These are phyloP conservation scores for Tolypocladium tropicale DNA, from an alignment of 2,329 filamentous ascomycete species.

Conservation along the genomic window DNA sequence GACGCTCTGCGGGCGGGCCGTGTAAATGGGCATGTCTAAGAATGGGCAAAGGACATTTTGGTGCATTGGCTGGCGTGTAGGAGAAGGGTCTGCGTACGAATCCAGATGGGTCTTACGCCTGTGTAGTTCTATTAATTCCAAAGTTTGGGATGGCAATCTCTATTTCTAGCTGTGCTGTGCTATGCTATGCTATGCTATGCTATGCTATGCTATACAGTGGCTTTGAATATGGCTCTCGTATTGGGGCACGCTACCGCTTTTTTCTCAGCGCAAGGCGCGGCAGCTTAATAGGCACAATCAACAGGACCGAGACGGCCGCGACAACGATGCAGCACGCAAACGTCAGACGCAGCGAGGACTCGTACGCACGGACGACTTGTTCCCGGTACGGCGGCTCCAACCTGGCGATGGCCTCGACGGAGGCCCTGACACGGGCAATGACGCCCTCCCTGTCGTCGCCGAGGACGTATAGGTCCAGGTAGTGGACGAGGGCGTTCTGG, in stretches of 20 bases:
- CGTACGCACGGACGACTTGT: conserved; percentile 47
- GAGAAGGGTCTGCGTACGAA: background rate
- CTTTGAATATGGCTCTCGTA: too few species aligned
- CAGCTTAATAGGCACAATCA: conserved; percentile 43
- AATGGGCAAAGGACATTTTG: background rate
- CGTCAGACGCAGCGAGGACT: conserved; percentile 35
- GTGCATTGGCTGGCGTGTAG: background rate
- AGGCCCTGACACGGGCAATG: conserved; percentile 40
- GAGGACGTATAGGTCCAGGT: conserved; percentile 47
- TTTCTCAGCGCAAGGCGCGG: conserved; percentile 39
- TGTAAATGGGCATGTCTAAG: conserved; percentile 28
- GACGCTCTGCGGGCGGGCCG: conserved; percentile 38
- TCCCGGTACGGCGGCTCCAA: conserved; percentile 35
- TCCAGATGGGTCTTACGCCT: background rate
- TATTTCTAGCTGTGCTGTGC: too few species aligned
- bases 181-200: too few species aligned
- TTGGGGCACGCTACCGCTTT: conserved; percentile 1
- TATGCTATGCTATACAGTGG: too few species aligned
- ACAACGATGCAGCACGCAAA: conserved; percentile 35
- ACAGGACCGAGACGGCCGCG: conserved; percentile 33
- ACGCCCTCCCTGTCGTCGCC: conserved; percentile 47
- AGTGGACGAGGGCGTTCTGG: conserved; percentile 57
- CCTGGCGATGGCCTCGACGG: conserved; percentile 41
- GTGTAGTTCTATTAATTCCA: background rate
- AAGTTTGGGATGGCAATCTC: background rate